Evolutionary conservation across 2,329 filamentous ascomycete genomes (phyloP), one percentile per base, ranked within the genome.

Genomic region (Laburnicola sp.): DNA sequence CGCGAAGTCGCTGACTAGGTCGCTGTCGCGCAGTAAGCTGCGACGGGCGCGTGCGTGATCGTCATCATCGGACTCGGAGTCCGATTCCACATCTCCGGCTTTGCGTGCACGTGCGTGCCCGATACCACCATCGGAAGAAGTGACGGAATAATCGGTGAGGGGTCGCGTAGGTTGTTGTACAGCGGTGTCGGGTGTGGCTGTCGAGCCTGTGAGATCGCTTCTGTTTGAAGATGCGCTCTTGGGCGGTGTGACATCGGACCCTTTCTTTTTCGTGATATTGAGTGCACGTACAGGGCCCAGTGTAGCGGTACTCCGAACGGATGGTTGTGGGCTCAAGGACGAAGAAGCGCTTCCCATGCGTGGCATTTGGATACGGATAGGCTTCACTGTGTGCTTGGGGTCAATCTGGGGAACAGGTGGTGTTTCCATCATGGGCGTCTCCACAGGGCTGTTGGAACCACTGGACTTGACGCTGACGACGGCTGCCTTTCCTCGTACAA

Each of bases 381-480:
- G 64, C 48, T 65, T 64, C 1, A 59, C 50, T 11, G 59, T 54
- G 51, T 72, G 68, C 54, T 81, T 80, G 57, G 81, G 83, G 63
- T 91, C 86, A 62, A 94, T 85, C 50, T 78, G 77, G 5, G 89
- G 88, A 4, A 93, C 86, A 0, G 89, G 89, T 2, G 90, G 89
- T 16, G 87, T 79, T 9, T 76, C 68, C 2, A 69, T 74, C 50
- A 79, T 74, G 1, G 71, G 71, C 23, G 75, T 72, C 43, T 78
- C 80, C 27, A 72, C 77, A 28, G 80, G 78, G 45, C 74, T 80
- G 63, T 77, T 84, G 49, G 78, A 80, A 21, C 81, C 82, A 50
- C 75, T 79, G 5, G 88, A 88, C 73, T 91, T 94, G 59, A 99
- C 91, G 64, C 90, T 96, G 69, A 99, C 91, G 68, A 97, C 87